Base-by-base conservation (phyloP, 2,329 filamentous ascomycete species). In the Diaporthe longicolla region DNA sequence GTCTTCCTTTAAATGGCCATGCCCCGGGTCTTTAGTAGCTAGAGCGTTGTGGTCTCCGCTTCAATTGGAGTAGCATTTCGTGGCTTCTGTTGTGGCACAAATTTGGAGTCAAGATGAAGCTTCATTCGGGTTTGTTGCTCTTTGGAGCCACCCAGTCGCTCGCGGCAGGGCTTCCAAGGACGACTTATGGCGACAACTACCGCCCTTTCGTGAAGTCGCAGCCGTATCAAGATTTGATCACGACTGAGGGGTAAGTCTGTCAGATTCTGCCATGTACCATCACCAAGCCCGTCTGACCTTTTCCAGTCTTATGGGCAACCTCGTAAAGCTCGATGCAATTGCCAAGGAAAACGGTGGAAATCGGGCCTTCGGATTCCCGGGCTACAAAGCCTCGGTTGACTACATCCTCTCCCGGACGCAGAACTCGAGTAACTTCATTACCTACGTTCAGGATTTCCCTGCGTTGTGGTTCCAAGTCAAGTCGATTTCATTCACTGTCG, bases 281-380 rank as follows among this genome's bases (percentile, higher is more conserved):
- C 45, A 10, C 29, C 24, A 13, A 52, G 32, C 61, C 29, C 21
- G 13, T 15, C 61, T 66, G 26, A 66, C 9, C n/a, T 24, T 52
- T 4, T 26, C 3, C 19, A 66, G 61, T 37, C 45, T 66, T 2
- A 66, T 66, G 45, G 61, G 45, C 61, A 65, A 72, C 48, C 48
- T 65, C 8, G 4, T 26, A n/a, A 26, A 57, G 24, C 70, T 72
- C 3, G 84, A 91, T 79, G 81, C 84, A 57, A 91, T 91, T 71
- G 89, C 86, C 17, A 82, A 81, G 35, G 83, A 85, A 71, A 88
- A 92, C 77, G 89, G 88, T 50, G 89, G 89, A 21, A 91, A 90
- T 80, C 85, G 90, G 63, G 90, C 90, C 5, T 91, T 90, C 74
- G 90, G 90, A 17, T 82, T 88, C 17, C 88, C 89, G 0, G 90